Conservation (phyloP, 257 asterid species). For the Cinchona pubescens region DNA sequence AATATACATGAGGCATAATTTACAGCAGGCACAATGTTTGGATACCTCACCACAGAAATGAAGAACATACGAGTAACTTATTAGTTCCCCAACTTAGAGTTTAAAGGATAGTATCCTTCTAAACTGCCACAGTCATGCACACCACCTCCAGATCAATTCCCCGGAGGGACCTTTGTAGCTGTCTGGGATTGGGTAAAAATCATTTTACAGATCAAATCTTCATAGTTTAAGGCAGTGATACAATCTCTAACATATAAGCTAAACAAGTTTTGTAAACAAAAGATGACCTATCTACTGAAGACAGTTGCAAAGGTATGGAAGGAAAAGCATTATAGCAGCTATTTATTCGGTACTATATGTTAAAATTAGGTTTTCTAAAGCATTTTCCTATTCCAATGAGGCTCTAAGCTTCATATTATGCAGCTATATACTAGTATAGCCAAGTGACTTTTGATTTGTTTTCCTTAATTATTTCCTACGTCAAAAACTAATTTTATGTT, state of each 20-base stretch:
- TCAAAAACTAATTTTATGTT: neutral
- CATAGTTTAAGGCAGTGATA: neutral
- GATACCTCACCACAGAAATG: neutral
- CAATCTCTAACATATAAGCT: neutral
- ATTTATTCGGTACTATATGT: neutral
- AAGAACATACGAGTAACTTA: neutral
- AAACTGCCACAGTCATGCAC: neutral
- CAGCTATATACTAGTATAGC: neutral
- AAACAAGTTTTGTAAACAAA: neutral
- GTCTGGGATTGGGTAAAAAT: neutral
- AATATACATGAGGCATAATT: neutral
- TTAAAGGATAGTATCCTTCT: neutral
- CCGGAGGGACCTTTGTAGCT: neutral
- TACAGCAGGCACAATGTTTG: neutral
- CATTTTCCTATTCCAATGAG: neutral
- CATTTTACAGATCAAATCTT: neutral
- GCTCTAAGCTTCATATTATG: neutral
- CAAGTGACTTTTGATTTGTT: neutral
- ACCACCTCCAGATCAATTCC: neutral
- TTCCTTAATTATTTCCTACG: neutral
- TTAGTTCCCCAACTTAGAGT: neutral
- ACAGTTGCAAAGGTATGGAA: neutral
- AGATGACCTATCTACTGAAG: neutral
- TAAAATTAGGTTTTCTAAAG: neutral
- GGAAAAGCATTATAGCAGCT: neutral